Percentiles rank a stretch among this genome's conserved stretches.
phyloP scores from a whole-genome alignment of 352 stramenopile genomes.

The Globisporangium lucens region DNA sequence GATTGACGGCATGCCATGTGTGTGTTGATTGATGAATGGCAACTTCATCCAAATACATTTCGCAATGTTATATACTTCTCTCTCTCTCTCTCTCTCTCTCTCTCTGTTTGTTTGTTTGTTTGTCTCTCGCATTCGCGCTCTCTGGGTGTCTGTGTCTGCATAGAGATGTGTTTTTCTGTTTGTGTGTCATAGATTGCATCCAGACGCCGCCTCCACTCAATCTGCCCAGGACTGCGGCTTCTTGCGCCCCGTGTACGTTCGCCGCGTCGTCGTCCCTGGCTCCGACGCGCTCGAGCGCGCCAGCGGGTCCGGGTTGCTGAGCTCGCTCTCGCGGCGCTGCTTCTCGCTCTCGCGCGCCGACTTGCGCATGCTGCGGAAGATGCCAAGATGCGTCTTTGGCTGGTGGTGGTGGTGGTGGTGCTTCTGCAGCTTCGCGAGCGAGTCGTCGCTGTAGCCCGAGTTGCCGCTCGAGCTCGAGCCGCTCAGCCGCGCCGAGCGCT shows the following conservation, averaged over 20 bases:
- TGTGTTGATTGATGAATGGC: not conserved
- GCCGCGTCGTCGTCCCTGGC: constrained; percentile 31
- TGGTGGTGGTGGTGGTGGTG: constrained; percentile 13
- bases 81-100: not conserved
- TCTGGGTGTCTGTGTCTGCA: not conserved
- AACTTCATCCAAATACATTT: constrained; percentile 6
- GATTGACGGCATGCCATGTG: too few species aligned
- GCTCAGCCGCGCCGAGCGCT: constrained; percentile 44
- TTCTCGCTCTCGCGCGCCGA: constrained; percentile 23
- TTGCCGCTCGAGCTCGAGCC: constrained; percentile 52
- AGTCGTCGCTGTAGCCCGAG: constrained; percentile 37
- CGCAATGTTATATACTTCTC: constrained; percentile 9
- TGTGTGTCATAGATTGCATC: not conserved
- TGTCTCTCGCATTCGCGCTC: not conserved
- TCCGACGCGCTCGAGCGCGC: constrained; percentile 36
- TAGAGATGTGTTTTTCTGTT: not conserved
- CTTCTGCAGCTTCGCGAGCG: constrained; percentile 1
- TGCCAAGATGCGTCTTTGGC: constrained; percentile 33
- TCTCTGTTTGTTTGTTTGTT: not conserved
- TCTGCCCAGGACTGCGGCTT: constrained; percentile 75
- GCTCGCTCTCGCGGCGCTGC: constrained; percentile 30
- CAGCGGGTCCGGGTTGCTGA: constrained; percentile 27
- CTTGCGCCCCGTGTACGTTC: constrained; percentile 75
- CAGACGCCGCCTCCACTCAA: constrained; percentile 22
- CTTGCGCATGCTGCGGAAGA: constrained; percentile 43